Evolutionary conservation across 345 rosid species (phyloP), one percentile per base, ranked within the genome.

Genomic region (Pistacia integerrima): DNA sequence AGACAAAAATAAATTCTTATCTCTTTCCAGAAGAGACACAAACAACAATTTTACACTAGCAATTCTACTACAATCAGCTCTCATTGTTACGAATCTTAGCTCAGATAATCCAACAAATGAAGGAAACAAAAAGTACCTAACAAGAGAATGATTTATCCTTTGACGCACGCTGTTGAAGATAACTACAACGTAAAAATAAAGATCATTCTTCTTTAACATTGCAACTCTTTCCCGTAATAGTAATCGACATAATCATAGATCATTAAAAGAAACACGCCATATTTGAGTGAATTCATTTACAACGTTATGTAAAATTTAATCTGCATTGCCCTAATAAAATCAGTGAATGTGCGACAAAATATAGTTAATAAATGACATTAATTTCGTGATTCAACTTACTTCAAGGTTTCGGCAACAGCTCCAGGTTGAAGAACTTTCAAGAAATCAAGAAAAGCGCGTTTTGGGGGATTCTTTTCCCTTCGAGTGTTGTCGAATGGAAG

Each of bases 331-430:
- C 49, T 52, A 3, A 52, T 52, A 14, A 52, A 13, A 12, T 52
- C 1, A 41, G 44, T 22, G 0, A 22, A 22, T 22, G 25, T 22
- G 25, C 25, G 25, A 22, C 25, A 22, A 22, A 22, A 22, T 22
- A 22, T 22, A 22, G 25, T 22, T 22, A 22, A 22, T 52, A 14
- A 52, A 11, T 12, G 0, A 52, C 3, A 12, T 52, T 12, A 52
- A 14, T 51, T 51, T 13, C 9, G 17, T 54, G 57, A 12, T 64
- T 48, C 1, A 77, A 87, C 93, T 76, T 85, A 96, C 98, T 83
- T 88, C 88, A 96, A 86, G 25, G 97, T 89, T 87, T 95, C 99
- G 76, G 86, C 90, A 64, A 95, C 93, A 49, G 97, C 94, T 49
- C 82, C 89, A 74, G 98, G 98, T 22, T 22, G 25, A 22, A 22